phyloP scores from a whole-genome alignment of 805 yeast genomes.

The Myxozyma vanderwaltii region DNA sequence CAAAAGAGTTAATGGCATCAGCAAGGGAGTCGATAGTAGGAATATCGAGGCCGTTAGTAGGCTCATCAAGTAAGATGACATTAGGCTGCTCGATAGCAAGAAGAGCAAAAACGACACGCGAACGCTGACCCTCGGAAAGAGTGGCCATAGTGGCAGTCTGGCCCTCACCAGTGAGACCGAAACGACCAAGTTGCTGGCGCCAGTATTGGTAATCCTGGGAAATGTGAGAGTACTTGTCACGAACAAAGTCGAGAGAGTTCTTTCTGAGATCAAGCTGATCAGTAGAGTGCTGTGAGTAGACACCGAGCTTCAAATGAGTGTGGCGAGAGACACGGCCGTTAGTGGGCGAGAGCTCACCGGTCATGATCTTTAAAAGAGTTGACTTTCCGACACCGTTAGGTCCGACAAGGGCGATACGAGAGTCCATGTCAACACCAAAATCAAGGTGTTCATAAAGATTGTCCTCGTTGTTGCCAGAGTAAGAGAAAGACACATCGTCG shows the following conservation, averaged over 20 bases:
- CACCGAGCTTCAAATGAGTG: slow-evolving; percentile 97
- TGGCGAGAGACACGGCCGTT: slow-evolving; percentile 95
- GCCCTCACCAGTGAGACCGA: slow-evolving; percentile 97
- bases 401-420: slow-evolving; percentile 95
- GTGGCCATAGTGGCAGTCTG: slow-evolving; percentile 99
- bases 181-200: slow-evolving; percentile 96
- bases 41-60: slow-evolving; percentile 98
- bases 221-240: slow-evolving; percentile 84
- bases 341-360: slow-evolving; percentile 88
- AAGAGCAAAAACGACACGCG: slow-evolving; percentile 96
- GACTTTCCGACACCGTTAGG: slow-evolving; percentile 99
- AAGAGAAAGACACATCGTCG: slow-evolving; percentile 91
- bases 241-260: slow-evolving; percentile 93
- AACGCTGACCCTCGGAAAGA: slow-evolving; percentile 97
- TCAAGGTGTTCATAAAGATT: slow-evolving; percentile 87
- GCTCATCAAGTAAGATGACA: slow-evolving; percentile 94
- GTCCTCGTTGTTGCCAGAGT: slow-evolving; percentile 72
- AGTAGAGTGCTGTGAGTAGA: slow-evolving; percentile 97
- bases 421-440: slow-evolving; percentile 99
- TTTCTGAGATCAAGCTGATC: slow-evolving; percentile 96
- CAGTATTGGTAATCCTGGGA: slow-evolving; percentile 97
- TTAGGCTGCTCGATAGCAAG: slow-evolving; percentile 95
- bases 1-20: slow-evolving; percentile 89
- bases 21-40: slow-evolving; percentile 98
- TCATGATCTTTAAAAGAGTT: slow-evolving; percentile 92